phyloP scores from a whole-genome alignment of 2,329 filamentous ascomycete genomes.

The Didymosphaeria variabile region DNA sequence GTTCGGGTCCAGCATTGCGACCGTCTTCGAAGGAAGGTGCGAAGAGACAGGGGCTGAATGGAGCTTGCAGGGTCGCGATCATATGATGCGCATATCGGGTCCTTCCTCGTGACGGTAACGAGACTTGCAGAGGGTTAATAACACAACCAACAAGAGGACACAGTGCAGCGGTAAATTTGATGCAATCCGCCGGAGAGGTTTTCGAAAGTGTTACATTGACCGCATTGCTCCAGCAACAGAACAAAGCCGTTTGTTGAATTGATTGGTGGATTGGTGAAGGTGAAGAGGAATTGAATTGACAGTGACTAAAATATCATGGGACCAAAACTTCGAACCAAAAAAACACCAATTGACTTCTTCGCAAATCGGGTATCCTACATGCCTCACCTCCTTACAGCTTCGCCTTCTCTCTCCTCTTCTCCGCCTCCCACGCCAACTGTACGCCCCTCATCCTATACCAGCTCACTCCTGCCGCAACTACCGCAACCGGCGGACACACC shows the following conservation, averaged over 20 bases:
- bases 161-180: not conserved
- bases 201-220: not conserved
- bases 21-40: not conserved
- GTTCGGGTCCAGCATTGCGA: slow-evolving; percentile 4
- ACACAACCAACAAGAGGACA: not conserved
- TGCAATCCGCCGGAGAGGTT: not conserved
- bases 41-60: not conserved
- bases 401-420: slow-evolving; percentile 64
- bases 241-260: not conserved
- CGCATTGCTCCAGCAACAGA: not conserved
- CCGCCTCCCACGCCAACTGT: slow-evolving; percentile 75
- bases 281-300: not conserved
- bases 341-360: not conserved
- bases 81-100: too few species aligned
- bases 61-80: not conserved
- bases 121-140: not conserved
- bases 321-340: not conserved
- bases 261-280: not conserved
- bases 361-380: slow-evolving; percentile 14
- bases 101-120: too few species aligned
- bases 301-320: not conserved
- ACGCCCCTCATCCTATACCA: slow-evolving; percentile 76
- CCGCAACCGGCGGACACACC: slow-evolving; percentile 77
- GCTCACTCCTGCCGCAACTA: slow-evolving; percentile 73
- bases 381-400: slow-evolving; percentile 57